Evolutionary conservation across 176 grass and related monocot species (phyloP), one percentile per base, ranked within the genome.

Genomic region (Chrysopogon serrulatus): DNA sequence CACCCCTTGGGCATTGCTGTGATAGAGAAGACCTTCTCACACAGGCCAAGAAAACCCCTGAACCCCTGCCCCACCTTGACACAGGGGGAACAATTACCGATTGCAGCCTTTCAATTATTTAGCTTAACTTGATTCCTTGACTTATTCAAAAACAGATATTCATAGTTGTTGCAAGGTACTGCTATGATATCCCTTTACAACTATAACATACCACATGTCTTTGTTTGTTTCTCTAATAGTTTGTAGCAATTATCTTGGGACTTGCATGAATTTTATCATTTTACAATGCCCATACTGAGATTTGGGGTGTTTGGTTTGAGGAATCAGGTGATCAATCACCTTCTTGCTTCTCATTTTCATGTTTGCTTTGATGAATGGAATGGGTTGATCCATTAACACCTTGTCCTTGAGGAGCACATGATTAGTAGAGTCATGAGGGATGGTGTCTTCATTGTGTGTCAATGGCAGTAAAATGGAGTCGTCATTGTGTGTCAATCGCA

Each of bases 151-250:
- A 70, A 77, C 70, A 99, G 96, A 91, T 98, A 79, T 98, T 98
- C 86, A 98, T 98, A 82, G 82, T 93, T 35, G 74, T 98, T 87
- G 96, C 96, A 75, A 93, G 96, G 96, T 98, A 98, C 67, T 90
- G 53, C 31, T 80, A 78, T 0, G 9, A 56, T 64, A 42, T 45
- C 4, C 5, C 61, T 85, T 63, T 44, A 40, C 33, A 65, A 68
- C 51, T 76, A n/a, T 78, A 44, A 31, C 54, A 36, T 68, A 49
- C 57, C 6, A 18, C 16, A 70, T 73, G 56, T 85, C 71, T 78
- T 57, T 17, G 73, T 82, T 30, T 88, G 27, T 44, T 45, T 69
- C 18, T 81, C 19, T 14, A 23, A 23, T 68, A 71, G 48, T 83
- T 83, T 67, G 24, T 76, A 81, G 33, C 21, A 68, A 43, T 68